These are phyloP conservation scores for Daldinia grandis DNA, from an alignment of 495 filamentous ascomycete genomes.

Conservation along the genomic window DNA sequence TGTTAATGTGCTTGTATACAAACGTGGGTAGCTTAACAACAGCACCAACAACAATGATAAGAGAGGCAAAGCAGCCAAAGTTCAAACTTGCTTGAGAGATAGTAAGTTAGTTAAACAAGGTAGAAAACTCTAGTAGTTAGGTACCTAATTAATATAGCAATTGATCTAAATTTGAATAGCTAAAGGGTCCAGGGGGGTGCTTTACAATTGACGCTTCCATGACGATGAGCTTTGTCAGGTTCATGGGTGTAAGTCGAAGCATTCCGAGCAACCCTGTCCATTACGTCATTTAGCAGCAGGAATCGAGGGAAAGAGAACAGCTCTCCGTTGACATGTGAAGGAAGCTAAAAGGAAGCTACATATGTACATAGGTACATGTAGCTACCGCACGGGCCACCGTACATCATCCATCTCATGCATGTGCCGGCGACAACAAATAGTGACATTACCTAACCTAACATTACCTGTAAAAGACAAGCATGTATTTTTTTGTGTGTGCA, in stretches of 20 bases:
- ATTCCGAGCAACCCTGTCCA: slow-evolving; percentile 18
- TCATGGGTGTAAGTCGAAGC: background rate
- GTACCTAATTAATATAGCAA: background rate
- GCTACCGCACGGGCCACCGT: too few relatives aligned
- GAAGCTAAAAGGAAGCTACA: background rate
- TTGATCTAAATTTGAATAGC: slow-evolving; percentile 15
- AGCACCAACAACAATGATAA: background rate
- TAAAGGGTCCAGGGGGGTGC: background rate
- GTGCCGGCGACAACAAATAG: background rate
- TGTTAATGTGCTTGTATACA: background rate
- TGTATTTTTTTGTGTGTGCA: background rate
- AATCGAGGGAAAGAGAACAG: background rate
- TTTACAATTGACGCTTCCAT: slow-evolving; percentile 18
- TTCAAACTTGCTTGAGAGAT: background rate
- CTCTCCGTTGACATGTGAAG: slow-evolving; percentile 32
- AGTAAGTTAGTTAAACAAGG: too few relatives aligned
- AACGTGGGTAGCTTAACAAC: background rate
- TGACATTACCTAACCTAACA: background rate
- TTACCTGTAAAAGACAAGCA: background rate
- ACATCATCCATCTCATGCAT: background rate
- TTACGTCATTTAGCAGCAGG: slow-evolving; percentile 26
- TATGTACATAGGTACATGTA: too few relatives aligned
- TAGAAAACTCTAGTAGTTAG: background rate
- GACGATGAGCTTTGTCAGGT: slow-evolving; percentile 16
- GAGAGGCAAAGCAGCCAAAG: background rate